These are phyloP conservation scores for Barbatosphaeria neglecta DNA, from an alignment of 495 filamentous ascomycete genomes.

Conservation along the genomic window DNA sequence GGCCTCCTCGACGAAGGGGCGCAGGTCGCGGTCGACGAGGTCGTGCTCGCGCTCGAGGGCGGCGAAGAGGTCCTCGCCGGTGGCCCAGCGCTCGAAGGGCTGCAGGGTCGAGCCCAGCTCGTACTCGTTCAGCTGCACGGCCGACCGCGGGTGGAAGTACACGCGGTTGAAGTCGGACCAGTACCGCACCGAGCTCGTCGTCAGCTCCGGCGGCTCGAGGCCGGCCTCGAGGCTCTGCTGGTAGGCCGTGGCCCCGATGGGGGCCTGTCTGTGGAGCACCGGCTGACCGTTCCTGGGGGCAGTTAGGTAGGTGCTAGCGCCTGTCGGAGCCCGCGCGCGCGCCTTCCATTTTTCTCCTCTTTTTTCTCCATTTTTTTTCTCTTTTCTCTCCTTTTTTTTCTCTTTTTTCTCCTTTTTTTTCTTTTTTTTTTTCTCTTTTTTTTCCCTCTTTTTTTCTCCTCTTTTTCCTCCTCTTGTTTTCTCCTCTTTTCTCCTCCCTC, in stretches of 20 bases:
- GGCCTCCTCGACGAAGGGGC: conserved; percentile 82
- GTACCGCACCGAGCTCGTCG: conserved; percentile 63
- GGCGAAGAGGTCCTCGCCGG: conserved; percentile 74
- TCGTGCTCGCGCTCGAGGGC: conserved; percentile 77
- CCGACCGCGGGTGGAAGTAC: conserved; percentile 83
- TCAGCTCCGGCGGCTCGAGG: conserved; percentile 48
- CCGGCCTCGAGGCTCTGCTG: conserved; percentile 66
- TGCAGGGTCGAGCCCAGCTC: conserved; percentile 63
- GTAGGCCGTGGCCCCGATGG: conserved; percentile 61
- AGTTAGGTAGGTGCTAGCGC: too few relatives aligned
- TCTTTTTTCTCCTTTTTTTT: too few relatives aligned
- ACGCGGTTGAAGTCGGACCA: conserved; percentile 93
- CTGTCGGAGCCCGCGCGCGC: too few relatives aligned
- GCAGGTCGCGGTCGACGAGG: conserved; percentile 74
- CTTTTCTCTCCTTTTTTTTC: too few relatives aligned
- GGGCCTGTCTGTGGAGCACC: conserved; percentile 51
- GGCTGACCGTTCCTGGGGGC: conserved; percentile 53
- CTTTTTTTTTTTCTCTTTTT: too few relatives aligned
- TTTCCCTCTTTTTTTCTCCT: too few relatives aligned
- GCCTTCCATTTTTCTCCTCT: too few relatives aligned
- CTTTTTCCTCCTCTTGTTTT: too few relatives aligned
- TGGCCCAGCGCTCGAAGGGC: conserved; percentile 73
- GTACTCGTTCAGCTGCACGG: conserved; percentile 81
- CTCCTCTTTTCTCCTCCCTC: too few relatives aligned
- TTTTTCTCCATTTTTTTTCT: too few relatives aligned